A percentile compares a stretch with the other conserved stretches of the same genome.
phyloP scores from a whole-genome alignment of 345 rosid species.

The Pelargonium nanum region DNA sequence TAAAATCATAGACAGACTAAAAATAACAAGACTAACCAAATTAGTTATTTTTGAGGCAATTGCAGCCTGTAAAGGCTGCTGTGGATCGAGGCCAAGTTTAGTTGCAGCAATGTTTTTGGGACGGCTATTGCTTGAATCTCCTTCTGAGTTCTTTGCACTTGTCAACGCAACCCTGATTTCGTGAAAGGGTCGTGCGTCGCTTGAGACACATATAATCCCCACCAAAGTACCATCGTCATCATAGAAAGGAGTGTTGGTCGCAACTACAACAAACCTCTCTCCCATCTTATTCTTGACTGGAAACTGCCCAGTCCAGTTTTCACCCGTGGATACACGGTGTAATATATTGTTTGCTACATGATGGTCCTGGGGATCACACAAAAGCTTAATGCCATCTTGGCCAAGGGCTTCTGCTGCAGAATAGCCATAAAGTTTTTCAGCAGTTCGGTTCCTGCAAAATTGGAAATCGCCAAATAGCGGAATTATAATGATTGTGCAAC shows the following conservation, averaged over 20 bases:
- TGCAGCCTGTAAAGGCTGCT: slow-evolving; percentile 81
- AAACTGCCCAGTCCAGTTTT: slow-evolving; percentile 87
- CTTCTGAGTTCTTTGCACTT: slow-evolving; percentile 29
- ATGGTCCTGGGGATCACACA: slow-evolving; percentile 55
- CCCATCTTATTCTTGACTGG: slow-evolving; percentile 72
- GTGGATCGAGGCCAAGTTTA: slow-evolving; percentile 83
- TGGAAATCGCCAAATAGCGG: background rate
- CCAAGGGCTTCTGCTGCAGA: slow-evolving; percentile 75
- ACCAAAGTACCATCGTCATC: slow-evolving; percentile 64
- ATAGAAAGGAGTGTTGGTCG: slow-evolving; percentile 63
- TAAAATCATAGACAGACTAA: slow-evolving; percentile 12
- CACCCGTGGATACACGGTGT: slow-evolving; percentile 46
- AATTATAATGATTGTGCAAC: background rate
- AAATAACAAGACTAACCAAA: slow-evolving; percentile 54
- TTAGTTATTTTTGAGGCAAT: slow-evolving; percentile 84
- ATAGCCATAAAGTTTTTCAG: slow-evolving; percentile 78
- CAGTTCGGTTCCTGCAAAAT: slow-evolving; percentile 69
- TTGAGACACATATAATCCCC: slow-evolving; percentile 71
- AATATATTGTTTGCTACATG: slow-evolving; percentile 40
- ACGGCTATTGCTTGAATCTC: slow-evolving; percentile 39
- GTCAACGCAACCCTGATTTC: slow-evolving; percentile 24
- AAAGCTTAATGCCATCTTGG: slow-evolving; percentile 51
- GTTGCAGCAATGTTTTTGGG: slow-evolving; percentile 36
- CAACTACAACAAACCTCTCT: slow-evolving; percentile 47
- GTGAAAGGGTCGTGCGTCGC: slow-evolving; percentile 43